Conservation (phyloP, 1,139 yeast genomes). For the Geotrichum macrosporum region DNA sequence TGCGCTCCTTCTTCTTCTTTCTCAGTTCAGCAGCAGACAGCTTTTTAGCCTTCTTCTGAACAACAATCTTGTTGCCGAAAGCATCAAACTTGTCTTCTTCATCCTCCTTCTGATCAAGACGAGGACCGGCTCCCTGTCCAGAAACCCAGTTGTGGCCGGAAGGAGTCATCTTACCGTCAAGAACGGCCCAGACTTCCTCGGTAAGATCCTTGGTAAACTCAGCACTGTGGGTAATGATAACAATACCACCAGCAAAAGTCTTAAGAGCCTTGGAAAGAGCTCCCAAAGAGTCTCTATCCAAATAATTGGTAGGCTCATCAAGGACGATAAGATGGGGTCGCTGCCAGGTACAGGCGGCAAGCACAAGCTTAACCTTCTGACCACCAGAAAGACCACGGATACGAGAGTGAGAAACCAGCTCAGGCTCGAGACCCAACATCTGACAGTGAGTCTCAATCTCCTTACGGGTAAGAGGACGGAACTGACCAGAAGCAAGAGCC, state of each 20-base stretch:
- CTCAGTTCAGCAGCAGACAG: constrained; percentile 98
- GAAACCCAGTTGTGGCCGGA: constrained; percentile 99
- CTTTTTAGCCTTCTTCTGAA: constrained; percentile 95
- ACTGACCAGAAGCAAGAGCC: constrained; percentile 99
- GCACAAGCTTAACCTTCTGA: constrained; percentile 98
- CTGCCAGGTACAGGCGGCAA: constrained; percentile 99
- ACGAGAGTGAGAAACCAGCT: constrained; percentile 98
- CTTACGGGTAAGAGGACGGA: constrained; percentile 99
- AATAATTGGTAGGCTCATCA: constrained; percentile 93
- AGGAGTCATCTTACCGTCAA: constrained; percentile 97
- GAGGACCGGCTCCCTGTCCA: constrained; percentile 99
- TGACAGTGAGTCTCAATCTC: constrained; percentile 98
- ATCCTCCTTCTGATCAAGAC: constrained; percentile 91
- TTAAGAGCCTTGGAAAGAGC: constrained; percentile 98
- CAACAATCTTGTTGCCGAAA: constrained; percentile 98
- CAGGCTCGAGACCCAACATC: constrained; percentile 97
- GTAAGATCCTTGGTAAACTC: constrained; percentile 99
- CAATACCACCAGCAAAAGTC: constrained; percentile 99
- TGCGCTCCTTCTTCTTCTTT: constrained; percentile 99
- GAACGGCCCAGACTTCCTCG: constrained; percentile 99
- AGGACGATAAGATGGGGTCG: constrained; percentile 99
- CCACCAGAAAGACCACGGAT: constrained; percentile 99
- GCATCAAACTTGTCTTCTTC: constrained; percentile 98
- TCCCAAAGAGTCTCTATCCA: constrained; percentile 99
- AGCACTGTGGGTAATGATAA: constrained; percentile 99